These are phyloP conservation scores for Quercus wislizeni DNA, from an alignment of 306 rosid species.

Conservation along the genomic window DNA sequence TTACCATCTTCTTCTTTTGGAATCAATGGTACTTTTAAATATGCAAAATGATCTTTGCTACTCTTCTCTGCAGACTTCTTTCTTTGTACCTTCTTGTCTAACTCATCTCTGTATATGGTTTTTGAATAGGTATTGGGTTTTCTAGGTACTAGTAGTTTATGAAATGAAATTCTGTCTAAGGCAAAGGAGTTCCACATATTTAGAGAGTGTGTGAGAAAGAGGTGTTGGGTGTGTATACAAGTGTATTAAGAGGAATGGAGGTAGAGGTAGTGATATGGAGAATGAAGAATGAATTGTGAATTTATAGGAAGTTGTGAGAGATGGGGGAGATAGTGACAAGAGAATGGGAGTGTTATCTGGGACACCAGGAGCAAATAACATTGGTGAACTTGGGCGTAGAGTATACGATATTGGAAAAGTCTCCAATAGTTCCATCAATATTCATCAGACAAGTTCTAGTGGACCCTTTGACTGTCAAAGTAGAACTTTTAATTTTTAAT, in stretches of 20 bases:
- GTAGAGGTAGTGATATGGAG: background rate
- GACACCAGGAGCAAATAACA: background rate
- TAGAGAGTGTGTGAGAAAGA: background rate
- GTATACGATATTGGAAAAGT: background rate
- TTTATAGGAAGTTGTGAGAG: background rate
- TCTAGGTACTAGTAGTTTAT: constrained; percentile 6
- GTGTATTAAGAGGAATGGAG: background rate
- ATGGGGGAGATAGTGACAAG: too few species aligned
- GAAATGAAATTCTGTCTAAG: constrained; percentile 11
- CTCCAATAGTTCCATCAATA: too few species aligned
- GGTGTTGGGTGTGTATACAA: background rate
- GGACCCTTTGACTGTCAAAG: background rate
- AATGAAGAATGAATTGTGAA: background rate
- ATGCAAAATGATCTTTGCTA: constrained; percentile 24
- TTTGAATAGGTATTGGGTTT: background rate
- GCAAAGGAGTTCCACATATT: constrained; percentile 30
- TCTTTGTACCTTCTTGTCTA: constrained; percentile 20
- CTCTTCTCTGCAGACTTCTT: constrained; percentile 17
- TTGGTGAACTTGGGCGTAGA: background rate
- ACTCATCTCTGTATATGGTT: constrained; percentile 50
- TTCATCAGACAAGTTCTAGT: background rate
- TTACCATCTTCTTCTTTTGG: constrained; percentile 26
- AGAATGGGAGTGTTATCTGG: background rate
- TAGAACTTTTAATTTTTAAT: background rate
- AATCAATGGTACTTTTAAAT: constrained; percentile 32